Base-by-base conservation (phyloP, 176 grass and related monocot species). In the Chloris gayana region DNA sequence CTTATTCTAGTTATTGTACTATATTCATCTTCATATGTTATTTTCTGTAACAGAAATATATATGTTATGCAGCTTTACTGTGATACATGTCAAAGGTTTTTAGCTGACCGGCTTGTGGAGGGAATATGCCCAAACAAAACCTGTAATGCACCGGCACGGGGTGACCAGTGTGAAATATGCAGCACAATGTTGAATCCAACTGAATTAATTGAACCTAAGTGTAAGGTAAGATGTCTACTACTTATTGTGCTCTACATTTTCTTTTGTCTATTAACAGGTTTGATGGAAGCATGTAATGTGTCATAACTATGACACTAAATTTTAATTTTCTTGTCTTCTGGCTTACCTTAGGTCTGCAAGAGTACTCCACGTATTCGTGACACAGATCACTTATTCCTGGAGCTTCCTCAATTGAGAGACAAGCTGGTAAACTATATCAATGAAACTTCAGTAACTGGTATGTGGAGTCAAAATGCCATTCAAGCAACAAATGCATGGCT, bases 401-500 rank as follows among this genome's bases (percentile, higher is more conserved):
- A 99, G 85, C 93, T 99, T 81, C 96, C 93, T 59, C 84, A 93
- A 35, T 79, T 99, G 53, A 99, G 60, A 51, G 90, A 93, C 60
- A 93, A 88, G 63, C 64, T 99, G 77, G 96, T 88, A 75, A 87
- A 88, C 75, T 99, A 95, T 80, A 99, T 99, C 37, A 86, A 72
- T 72, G 77, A 89, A 76, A 93, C 88, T 79, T 99, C 96, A 22
- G 88, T 99, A 73, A 82, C 90, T 91, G 92, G 96, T 50, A 34
- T 51, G 66, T 99, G 96, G 96, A 99, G 96, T 82, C 96, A 99
- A 87, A 99, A 99, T 89, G 96, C 96, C 72, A 89, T 95, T 83
- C 93, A 95, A 85, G 90, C 96, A 79, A 99, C 96, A 80, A 88
- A 99, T 25, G 96, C 96, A 64, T 99, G 96, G 96, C 88, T 99